Evolutionary conservation across 176 grass and related monocot genomes (phyloP), one percentile per base, ranked within the genome.

Genomic region (Aechmea fasciata): DNA sequence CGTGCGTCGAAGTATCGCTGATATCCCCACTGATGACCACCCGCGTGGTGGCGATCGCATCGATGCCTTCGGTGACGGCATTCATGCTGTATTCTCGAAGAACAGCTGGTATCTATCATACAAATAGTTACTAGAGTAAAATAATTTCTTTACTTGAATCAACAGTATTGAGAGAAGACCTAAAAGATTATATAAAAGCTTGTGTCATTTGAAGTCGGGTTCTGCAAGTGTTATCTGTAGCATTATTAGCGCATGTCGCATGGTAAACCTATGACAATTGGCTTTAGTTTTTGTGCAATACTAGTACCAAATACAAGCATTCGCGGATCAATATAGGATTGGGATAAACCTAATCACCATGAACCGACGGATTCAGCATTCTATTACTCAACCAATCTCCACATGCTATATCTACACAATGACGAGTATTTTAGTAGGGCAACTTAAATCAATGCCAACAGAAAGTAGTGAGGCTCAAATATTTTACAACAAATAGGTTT

Each of bases 51-150:
- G 93, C 89, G 75, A 97, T 92, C 72, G 93, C 93, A 74, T 97
- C 89, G 63, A 97, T 97, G 59, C 89, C 93, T 85, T 92, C 81
- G n/a, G 86, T 97, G 41, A 97, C 93, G 15, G 89, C 80, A 71
- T 66, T 97, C 86, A 97, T 77, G 22, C 78, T 50, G 23, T 97
- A 97, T 83, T 97, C 93, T 75, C 69, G 74, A 66, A 97, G 87
- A 74, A 83, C 29, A 19, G 82, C 91, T 29, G 89, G 86, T 57
- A 87, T 81, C 94, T 97, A 76, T 20, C 0, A 62, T 77, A 50
- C 22, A 84, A 73, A 12, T 49, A 13, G 57, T 22, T 17, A 33
- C 13, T 5, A 17, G n/a, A 48, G 14, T 2, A 50, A 67, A 50
- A 59, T 19, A 71, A 29, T 59, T 71, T 17, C 54, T 17, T 14